Percentiles rank a stretch among this genome's conserved stretches.
Conservation (phyloP, 2,329 filamentous ascomycete species). For the Cladosporium cucumerinum region DNA sequence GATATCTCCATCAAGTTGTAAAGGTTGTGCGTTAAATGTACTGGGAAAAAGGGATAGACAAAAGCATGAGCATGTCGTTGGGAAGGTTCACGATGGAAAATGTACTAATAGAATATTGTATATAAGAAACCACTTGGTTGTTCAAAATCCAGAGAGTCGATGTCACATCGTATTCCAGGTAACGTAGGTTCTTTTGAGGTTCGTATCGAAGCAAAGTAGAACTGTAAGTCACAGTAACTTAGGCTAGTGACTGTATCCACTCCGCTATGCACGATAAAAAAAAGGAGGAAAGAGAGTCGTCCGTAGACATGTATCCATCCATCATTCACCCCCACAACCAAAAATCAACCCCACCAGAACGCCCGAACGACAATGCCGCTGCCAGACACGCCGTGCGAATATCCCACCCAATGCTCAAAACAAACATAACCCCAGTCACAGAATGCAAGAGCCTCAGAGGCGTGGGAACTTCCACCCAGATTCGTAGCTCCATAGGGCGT, state of each 20-base stretch:
- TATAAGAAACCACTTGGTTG: background rate
- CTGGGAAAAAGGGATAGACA: background rate
- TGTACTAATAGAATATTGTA: slow-evolving; percentile 6
- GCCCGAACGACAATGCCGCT: background rate
- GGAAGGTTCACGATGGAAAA: background rate
- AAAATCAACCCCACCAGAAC: background rate
- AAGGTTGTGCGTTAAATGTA: background rate
- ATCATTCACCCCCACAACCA: background rate
- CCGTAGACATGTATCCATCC: background rate
- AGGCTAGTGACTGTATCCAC: background rate
- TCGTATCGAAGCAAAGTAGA: background rate
- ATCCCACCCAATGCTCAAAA: background rate
- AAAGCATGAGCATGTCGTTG: background rate
- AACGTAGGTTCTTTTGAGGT: background rate
- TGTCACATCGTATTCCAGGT: background rate
- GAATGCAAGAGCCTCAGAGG: background rate
- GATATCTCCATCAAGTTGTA: slow-evolving; percentile 70
- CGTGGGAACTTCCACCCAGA: background rate
- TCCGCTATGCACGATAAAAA: background rate
- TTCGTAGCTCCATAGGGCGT: background rate
- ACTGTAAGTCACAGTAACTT: background rate
- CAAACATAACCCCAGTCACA: background rate
- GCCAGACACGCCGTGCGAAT: background rate
- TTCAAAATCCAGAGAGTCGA: background rate
- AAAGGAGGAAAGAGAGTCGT: background rate